These are phyloP conservation scores for Pistacia integerrima DNA, from an alignment of 345 rosid species.

Conservation along the genomic window DNA sequence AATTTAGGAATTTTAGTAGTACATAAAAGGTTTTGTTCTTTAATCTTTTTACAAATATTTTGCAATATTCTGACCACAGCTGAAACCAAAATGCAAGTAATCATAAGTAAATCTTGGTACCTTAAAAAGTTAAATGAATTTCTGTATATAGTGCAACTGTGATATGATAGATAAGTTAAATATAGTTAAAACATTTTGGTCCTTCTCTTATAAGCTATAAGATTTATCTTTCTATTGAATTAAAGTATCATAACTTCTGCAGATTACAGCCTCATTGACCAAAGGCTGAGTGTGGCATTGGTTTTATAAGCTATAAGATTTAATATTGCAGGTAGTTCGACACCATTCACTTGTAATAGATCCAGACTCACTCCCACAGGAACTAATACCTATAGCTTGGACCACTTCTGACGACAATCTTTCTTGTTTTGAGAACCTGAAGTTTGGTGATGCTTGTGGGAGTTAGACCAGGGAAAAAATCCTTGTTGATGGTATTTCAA, in stretches of 20 bases:
- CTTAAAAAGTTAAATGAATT: not conserved
- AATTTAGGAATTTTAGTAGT: not conserved
- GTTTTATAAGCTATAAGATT: not conserved
- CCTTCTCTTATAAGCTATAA: not conserved
- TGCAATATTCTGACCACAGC: not conserved
- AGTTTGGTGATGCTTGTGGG: slow-evolving; percentile 30
- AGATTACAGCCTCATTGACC: not conserved
- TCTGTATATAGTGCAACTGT: not conserved
- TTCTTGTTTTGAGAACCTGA: slow-evolving; percentile 51
- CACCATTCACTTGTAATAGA: slow-evolving; percentile 90
- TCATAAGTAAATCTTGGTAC: not conserved
- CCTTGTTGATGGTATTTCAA: slow-evolving; percentile 30
- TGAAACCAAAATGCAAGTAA: not conserved
- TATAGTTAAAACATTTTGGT: not conserved
- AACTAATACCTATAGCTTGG: slow-evolving; percentile 90
- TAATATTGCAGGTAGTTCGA: slow-evolving; percentile 71
- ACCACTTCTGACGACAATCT: slow-evolving; percentile 50
- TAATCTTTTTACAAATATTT: not conserved
- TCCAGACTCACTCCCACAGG: slow-evolving; percentile 76
- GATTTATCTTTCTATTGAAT: not conserved
- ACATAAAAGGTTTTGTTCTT: not conserved
- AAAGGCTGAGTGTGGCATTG: slow-evolving; percentile 1
- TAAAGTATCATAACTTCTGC: not conserved
- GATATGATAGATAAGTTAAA: not conserved
- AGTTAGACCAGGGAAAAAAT: slow-evolving; percentile 25